Base-by-base conservation (phyloP, 139 green algal genomes). In the Spirogloea muscicola region DNA sequence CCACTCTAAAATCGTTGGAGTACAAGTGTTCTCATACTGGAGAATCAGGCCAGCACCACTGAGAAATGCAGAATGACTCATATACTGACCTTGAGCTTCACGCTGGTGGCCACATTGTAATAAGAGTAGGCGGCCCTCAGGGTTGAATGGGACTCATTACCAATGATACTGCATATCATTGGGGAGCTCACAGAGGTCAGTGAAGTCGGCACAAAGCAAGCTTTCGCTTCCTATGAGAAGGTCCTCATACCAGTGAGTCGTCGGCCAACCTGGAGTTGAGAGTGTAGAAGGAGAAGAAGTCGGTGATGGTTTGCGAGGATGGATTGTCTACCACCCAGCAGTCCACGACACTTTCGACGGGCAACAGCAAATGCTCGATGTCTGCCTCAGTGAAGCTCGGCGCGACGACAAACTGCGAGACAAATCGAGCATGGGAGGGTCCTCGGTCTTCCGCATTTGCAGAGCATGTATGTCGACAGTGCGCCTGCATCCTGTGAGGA, bases 51-150 rank as follows among this genome's bases (percentile, higher is more conserved):
- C 44, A 52, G 44, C 13, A 52, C 10, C 10, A 25, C 13, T 52
- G 16, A 25, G 44, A 25, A 16, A 52, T 25, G 44, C 16, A 52
- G 16, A 52, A 16, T 25, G 10, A 52, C n/a, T n/a, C n/a, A n/a
- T n/a, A 67, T 27, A 1, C 41, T n/a, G 3, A n/a, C n/a, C n/a
- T n/a, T n/a, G n/a, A 88, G 39, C 37, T 49, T 31, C 29, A 60
- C 58, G 7, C 59, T 71, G 27, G 67, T 86, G 42, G 84, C 77
- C 31, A 90, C 87, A 68, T 92, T 96, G 85, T 98, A 98, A 82
- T 93, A 99, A 81, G 91, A 91, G 86, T 96, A 99, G 5, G 94
- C 94, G 0, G 94, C 94, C 67, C 85, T 88, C 1, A 99, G 82
- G 58, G 82, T 84, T 4, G 85, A 86, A 81, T 97, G 89, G 71